Evolutionary conservation across 2,329 filamentous ascomycete genomes (phyloP).

Genomic region (Pseudocercospora crystallina): DNA sequence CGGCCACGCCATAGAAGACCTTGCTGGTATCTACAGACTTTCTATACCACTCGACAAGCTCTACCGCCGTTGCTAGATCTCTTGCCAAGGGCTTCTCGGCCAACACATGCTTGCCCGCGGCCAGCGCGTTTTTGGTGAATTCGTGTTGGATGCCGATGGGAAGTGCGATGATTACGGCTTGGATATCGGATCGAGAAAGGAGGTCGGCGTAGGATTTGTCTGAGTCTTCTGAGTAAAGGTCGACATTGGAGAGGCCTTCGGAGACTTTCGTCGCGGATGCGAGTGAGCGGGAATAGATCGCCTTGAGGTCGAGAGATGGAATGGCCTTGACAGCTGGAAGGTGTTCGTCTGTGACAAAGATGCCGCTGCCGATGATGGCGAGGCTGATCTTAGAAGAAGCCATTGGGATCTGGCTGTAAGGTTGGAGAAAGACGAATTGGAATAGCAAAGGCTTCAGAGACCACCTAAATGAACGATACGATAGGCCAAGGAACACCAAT

Average conservation of each 20-base stretch:
- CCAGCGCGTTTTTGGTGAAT: conserved; percentile 49
- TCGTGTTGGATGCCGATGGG: too few species aligned
- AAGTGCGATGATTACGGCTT: too few species aligned
- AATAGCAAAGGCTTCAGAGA: too few species aligned
- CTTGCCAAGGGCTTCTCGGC: conserved; percentile 56
- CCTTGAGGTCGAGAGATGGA: conserved; percentile 56
- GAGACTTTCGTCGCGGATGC: conserved; percentile 54
- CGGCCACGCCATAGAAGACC: conserved; percentile 60
- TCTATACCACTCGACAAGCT: conserved; percentile 51
- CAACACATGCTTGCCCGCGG: conserved; percentile 56
- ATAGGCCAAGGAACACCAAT: too few species aligned
- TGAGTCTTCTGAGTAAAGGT: conserved; percentile 60
- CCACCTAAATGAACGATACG: too few species aligned
- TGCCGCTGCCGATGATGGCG: conserved; percentile 62
- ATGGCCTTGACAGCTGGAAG: conserved; percentile 61
- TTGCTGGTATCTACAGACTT: conserved; percentile 41
- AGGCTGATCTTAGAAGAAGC: conserved; percentile 56
- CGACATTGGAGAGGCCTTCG: conserved; percentile 44
- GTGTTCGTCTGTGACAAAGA: conserved; percentile 61
- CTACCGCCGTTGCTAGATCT: conserved; percentile 53
- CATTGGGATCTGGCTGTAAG: too few species aligned
- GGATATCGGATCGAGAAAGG: too few species aligned
- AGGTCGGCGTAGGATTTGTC: conserved; percentile 44
- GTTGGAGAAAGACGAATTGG: too few species aligned
- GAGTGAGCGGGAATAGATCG: conserved; percentile 65